Conservation (phyloP, 768 basidiomycete genomes). For the Cystobasidium ongulense region DNA sequence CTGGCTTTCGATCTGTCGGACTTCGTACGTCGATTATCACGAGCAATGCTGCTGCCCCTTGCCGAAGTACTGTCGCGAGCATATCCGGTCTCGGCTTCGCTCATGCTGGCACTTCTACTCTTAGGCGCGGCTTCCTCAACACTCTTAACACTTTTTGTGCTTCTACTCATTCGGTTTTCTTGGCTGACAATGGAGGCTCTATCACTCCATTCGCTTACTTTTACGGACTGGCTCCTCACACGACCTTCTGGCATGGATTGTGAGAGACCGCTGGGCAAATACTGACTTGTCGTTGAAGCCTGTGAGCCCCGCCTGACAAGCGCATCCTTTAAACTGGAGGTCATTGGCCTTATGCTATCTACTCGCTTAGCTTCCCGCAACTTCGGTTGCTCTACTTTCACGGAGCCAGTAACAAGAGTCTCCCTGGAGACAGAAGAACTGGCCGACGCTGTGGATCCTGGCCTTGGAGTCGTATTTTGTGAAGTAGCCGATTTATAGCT, state of each 20-base stretch:
- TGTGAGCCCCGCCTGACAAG: background rate
- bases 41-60: background rate
- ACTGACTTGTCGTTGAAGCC: background rate
- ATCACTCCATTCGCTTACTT: constrained; percentile 22
- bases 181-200: background rate
- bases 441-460: background rate
- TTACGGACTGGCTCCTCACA: constrained; percentile 14
- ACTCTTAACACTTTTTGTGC: background rate
- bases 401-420: constrained; percentile 8
- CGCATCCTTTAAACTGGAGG: background rate
- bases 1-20: background rate
- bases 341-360: background rate
- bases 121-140: background rate
- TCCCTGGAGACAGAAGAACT: background rate
- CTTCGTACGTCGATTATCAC: background rate
- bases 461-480: background rate
- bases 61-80: background rate
- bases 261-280: background rate
- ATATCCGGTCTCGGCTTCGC: background rate
- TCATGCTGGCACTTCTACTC: background rate
- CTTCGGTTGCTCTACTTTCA: constrained; percentile 8
- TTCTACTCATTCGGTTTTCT: background rate
- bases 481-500: constrained; percentile 13
- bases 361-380: background rate
- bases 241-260: background rate